Percentiles rank a stretch among this genome's conserved stretches.
phyloP scores from a whole-genome alignment of 2,329 filamentous ascomycete genomes.

The Dothidotthia symphoricarpi region DNA sequence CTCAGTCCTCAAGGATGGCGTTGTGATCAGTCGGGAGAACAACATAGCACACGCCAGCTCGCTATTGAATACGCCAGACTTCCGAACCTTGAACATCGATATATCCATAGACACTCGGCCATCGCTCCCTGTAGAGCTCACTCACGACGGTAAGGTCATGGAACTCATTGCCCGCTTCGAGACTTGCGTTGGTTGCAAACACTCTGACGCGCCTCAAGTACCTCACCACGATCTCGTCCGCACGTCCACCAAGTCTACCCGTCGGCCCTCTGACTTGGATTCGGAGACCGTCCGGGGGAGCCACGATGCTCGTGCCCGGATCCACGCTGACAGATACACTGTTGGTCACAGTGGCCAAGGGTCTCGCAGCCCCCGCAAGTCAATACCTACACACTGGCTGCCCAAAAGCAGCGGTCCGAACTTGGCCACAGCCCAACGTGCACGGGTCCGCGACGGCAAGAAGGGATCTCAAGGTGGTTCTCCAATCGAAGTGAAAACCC shows the following conservation, averaged over 20 bases:
- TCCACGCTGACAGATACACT: slow-evolving; percentile 1
- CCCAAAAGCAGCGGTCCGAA: slow-evolving; percentile 12
- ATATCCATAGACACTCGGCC: slow-evolving; percentile 21
- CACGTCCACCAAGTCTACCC: slow-evolving; percentile 2
- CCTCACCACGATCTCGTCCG: slow-evolving; percentile 3
- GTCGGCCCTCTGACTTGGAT: slow-evolving; percentile 4
- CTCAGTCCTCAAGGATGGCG: slow-evolving; percentile 15
- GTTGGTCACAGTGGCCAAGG: neutral
- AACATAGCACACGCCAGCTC: slow-evolving; percentile 6
- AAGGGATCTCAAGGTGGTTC: slow-evolving; percentile 13
- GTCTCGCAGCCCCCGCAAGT: slow-evolving; percentile 23
- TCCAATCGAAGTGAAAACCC: slow-evolving; percentile 13
- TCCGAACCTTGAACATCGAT: slow-evolving; percentile 23
- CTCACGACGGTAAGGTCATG: slow-evolving; percentile 30
- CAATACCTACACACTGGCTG: slow-evolving; percentile 30
- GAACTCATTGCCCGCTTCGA: slow-evolving; percentile 24
- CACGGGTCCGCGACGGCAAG: slow-evolving; percentile 20
- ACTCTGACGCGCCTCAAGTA: slow-evolving; percentile 17
- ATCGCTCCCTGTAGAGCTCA: slow-evolving; percentile 19
- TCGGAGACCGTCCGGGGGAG: slow-evolving; percentile 8
- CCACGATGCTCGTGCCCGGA: slow-evolving; percentile 1
- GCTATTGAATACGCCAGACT: slow-evolving; percentile 13
- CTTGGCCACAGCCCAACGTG: slow-evolving; percentile 24
- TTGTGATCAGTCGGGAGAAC: neutral
- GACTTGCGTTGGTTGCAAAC: slow-evolving; percentile 9